Base-by-base conservation (phyloP, 2,329 filamentous ascomycete species). In the Pseudogymnoascus sp. region DNA sequence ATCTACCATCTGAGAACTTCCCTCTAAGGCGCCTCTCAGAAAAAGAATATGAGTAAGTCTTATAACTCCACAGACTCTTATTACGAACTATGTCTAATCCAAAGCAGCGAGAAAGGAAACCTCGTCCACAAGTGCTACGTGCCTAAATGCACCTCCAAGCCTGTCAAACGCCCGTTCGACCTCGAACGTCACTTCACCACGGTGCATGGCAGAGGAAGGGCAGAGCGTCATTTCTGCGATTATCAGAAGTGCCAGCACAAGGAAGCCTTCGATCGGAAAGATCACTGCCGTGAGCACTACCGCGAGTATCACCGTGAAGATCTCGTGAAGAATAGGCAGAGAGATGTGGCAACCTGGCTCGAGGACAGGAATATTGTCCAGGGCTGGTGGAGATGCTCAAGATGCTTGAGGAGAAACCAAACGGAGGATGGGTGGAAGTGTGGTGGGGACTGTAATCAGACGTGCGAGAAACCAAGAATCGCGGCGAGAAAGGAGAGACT, bases 241-340 rank as follows among this genome's bases (percentile, higher is more conserved):
- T 68, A 67, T 20, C 57, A 58, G 1, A 67, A 63, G 9, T 76
- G 75, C 53, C 57, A 58, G 28, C 65, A 74, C 1, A 65, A 66
- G 0, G 59, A 62, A 0, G 74, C 77, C 0, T 81, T 81, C 63
- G 75, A 72, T 1, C 69, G 78, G 7, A 73, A 75, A 58, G 79
- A 82, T 62, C 79, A 81, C 65, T 72, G 77, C 50, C 70, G 74
- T 18, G 78, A 81, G 62, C 79, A 82, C 63, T 68, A 77, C 39
- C 69, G 78, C 25, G 76, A 78, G 58, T 79, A 73, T 61, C 79
- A 81, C 64, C 74, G 77, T 37, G 71, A 75, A 41, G 74, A 78
- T 60, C 60, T 72, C 12, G 67, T 68, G 0, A 58, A 63, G 22
- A 43, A 59, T 2, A 61, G 64, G 64, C 39, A 60, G 14, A 59